Evolutionary conservation across 2,329 filamentous ascomycete genomes (phyloP).

Genomic region (Fusarium sp.): DNA sequence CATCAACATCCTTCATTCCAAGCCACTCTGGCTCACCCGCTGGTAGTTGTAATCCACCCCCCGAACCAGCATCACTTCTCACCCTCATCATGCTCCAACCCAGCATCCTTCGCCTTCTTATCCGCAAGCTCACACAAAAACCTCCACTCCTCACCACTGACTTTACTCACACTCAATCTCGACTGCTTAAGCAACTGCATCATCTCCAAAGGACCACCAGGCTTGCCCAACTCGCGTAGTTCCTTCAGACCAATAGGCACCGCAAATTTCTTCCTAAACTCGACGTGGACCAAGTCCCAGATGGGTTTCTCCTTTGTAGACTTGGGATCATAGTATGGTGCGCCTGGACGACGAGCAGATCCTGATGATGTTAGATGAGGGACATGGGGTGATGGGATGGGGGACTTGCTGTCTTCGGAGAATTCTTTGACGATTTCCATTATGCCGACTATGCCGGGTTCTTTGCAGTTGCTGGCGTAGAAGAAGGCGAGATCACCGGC

Average conservation of each 20-base stretch:
- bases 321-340: constrained; percentile 83
- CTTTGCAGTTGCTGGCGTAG: constrained; percentile 94
- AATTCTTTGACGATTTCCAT: constrained; percentile 91
- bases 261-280: constrained; percentile 83
- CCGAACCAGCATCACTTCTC: neutral
- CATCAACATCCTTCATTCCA: no score
- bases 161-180: constrained; percentile 81
- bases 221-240: constrained; percentile 69
- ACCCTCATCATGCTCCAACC: constrained; percentile 43
- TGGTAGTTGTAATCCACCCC: no score
- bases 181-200: constrained; percentile 87
- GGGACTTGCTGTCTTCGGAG: constrained; percentile 73
- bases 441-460: constrained; percentile 83
- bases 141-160: constrained; percentile 70
- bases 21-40: no score
- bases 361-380: constrained; percentile 27
- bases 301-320: constrained; percentile 63
- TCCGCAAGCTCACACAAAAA: constrained; percentile 64
- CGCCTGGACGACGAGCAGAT: constrained; percentile 45
- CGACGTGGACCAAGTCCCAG: constrained; percentile 91
- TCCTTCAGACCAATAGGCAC: constrained; percentile 74
- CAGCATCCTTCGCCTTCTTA: constrained; percentile 50
- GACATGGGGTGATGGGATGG: no score
- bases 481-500: constrained; percentile 93
- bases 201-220: constrained; percentile 66